A percentile compares a stretch with the other conserved stretches of the same genome.
These are phyloP conservation scores for Cercospora zeina DNA, from an alignment of 2,329 filamentous ascomycete genomes.

Conservation along the genomic window DNA sequence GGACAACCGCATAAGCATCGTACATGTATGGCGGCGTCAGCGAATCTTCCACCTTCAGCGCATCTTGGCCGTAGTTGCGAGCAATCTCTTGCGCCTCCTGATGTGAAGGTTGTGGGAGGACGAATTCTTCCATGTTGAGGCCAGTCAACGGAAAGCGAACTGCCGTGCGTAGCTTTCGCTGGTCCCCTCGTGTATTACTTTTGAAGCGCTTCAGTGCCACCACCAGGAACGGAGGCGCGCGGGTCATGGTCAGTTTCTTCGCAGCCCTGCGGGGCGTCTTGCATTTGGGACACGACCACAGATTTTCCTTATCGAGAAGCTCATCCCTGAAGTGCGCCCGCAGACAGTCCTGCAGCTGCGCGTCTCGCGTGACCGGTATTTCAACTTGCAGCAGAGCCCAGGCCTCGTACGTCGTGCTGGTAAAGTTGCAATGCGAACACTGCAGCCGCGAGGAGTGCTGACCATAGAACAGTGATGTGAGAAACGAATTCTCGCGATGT, in stretches of 20 bases:
- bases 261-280: conserved; percentile 65
- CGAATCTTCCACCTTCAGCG: conserved; percentile 38
- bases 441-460: conserved; percentile 63
- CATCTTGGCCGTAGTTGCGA: conserved; percentile 39
- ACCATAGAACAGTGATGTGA: conserved; percentile 77
- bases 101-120: conserved; percentile 52
- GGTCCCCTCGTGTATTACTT: conserved; percentile 55
- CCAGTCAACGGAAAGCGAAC: conserved; percentile 76
- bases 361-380: conserved; percentile 62
- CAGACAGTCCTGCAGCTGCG: conserved; percentile 68
- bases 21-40: conserved; percentile 67
- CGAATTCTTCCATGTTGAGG: conserved; percentile 63
- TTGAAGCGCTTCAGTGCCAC: conserved; percentile 73
- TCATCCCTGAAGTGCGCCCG: conserved; percentile 69
- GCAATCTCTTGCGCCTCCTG: conserved; percentile 37
- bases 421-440: conserved; percentile 62
- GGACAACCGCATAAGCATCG: conserved; percentile 81
- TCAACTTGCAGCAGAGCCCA: conserved; percentile 72
- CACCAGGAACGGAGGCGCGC: conserved; percentile 76
- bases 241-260: conserved; percentile 72
- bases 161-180: conserved; percentile 67
- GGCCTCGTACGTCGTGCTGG: conserved; percentile 66
- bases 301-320: conserved; percentile 64
- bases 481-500: conserved; percentile 73
- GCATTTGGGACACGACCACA: conserved; percentile 74